phyloP scores from a whole-genome alignment of 495 filamentous ascomycete species.

The Xylaria sp. region DNA sequence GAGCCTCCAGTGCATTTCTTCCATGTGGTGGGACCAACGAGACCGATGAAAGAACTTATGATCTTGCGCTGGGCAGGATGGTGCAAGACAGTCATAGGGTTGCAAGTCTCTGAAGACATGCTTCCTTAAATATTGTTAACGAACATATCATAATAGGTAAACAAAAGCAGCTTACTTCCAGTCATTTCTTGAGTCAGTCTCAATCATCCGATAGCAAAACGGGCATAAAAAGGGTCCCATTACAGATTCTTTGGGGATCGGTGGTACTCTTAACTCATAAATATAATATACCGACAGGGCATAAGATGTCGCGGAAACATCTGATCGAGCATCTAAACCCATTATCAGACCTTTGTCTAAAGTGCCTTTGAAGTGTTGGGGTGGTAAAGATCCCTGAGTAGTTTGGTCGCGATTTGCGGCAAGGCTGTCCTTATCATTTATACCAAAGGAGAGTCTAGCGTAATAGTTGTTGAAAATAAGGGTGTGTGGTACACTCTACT shows the following conservation, averaged over 20 bases:
- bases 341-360: background rate
- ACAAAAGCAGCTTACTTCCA: background rate
- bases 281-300: background rate
- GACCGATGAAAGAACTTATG: background rate
- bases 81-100: slow-evolving; percentile 11
- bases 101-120: slow-evolving; percentile 8
- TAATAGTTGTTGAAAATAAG: no score
- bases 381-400: background rate
- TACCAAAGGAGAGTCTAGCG: background rate
- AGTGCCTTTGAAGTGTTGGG: background rate
- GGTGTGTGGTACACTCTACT: no score
- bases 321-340: background rate
- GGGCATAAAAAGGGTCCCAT: background rate
- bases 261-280: background rate
- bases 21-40: slow-evolving; percentile 4
- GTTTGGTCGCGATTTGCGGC: background rate
- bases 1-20: background rate
- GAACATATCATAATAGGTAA: background rate
- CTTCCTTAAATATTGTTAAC: background rate
- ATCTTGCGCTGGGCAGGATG: background rate
- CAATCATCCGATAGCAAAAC: slow-evolving; percentile 8
- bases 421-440: background rate
- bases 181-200: background rate
- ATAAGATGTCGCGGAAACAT: background rate
- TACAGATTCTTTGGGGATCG: background rate